Evolutionary conservation across 345 rosid genomes (phyloP).

Genomic region (Rubroshorea leprosula): DNA sequence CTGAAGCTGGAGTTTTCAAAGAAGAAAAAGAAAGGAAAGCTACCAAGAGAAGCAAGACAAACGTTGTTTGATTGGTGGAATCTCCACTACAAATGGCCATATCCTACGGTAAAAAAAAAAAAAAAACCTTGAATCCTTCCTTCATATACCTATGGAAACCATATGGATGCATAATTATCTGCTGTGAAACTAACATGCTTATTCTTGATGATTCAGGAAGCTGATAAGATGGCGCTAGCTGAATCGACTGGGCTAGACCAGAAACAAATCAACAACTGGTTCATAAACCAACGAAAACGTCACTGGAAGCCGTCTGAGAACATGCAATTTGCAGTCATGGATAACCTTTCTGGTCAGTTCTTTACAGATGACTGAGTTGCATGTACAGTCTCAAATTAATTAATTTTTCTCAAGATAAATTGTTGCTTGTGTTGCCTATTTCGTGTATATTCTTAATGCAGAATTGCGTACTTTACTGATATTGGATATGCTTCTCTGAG

Average conservation of each 20-base stretch:
- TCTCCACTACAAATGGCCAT: slow-evolving; percentile 76
- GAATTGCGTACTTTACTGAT: slow-evolving; percentile 9
- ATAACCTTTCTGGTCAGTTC: slow-evolving; percentile 50
- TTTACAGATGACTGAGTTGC: slow-evolving; percentile 43
- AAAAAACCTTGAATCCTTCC: background rate
- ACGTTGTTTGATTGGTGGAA: slow-evolving; percentile 73
- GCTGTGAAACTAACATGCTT: background rate
- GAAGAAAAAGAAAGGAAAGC: slow-evolving; percentile 85
- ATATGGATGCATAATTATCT: too few species aligned
- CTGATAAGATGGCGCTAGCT: slow-evolving; percentile 61
- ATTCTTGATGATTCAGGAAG: slow-evolving; percentile 33
- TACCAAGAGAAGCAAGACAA: slow-evolving; percentile 79
- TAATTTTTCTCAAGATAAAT: too few species aligned
- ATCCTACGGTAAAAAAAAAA: slow-evolving; percentile 66
- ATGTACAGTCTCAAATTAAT: slow-evolving; percentile 18
- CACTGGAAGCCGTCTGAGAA: slow-evolving; percentile 86
- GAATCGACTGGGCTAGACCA: slow-evolving; percentile 79
- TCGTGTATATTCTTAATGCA: slow-evolving; percentile 6
- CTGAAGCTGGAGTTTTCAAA: slow-evolving; percentile 69
- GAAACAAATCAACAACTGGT: slow-evolving; percentile 87
- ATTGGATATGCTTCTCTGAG: slow-evolving; percentile 9
- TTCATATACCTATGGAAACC: background rate
- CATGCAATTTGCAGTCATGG: slow-evolving; percentile 59
- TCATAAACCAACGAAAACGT: slow-evolving; percentile 80
- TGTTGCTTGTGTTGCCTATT: background rate